phyloP scores from a whole-genome alignment of 306 rosid genomes.

The Castanopsis chinensis region DNA sequence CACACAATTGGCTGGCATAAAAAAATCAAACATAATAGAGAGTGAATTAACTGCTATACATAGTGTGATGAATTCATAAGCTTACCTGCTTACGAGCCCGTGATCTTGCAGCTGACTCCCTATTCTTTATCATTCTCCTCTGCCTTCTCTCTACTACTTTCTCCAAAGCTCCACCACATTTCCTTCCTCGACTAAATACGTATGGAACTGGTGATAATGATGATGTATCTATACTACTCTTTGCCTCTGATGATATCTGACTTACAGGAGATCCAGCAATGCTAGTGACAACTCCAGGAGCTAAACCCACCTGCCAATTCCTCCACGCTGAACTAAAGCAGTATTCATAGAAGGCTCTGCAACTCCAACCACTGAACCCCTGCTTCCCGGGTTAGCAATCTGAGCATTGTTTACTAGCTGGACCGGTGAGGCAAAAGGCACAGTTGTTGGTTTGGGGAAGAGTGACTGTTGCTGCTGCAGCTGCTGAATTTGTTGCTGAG shows the following conservation, averaged over 20 bases:
- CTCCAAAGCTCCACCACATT: conserved; percentile 52
- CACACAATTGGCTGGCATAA: too few species aligned
- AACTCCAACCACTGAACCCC: conserved; percentile 44
- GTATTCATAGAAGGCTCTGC: conserved; percentile 52
- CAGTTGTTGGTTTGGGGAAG: conserved; percentile 63
- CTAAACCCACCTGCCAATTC: conserved; percentile 53
- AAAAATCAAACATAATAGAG: neutral
- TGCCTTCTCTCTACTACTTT: conserved; percentile 96
- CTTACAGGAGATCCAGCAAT: conserved; percentile 48
- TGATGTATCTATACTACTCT: conserved; percentile 32
- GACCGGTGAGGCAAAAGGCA: conserved; percentile 58
- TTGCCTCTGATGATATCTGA: conserved; percentile 59
- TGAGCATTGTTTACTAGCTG: conserved; percentile 56
- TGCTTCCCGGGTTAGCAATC: conserved; percentile 39
- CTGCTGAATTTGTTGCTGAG: conserved; percentile 44
- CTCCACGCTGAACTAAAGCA: conserved; percentile 37
- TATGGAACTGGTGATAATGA: conserved; percentile 67
- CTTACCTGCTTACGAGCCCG: conserved; percentile 97
- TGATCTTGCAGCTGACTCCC: conserved; percentile 98
- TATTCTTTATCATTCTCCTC: conserved; percentile 88
- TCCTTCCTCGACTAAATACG: conserved; percentile 67
- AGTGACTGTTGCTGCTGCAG: conserved; percentile 54
- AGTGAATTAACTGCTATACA: neutral
- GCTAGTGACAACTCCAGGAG: conserved; percentile 35
- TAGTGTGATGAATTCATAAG: neutral